Base-by-base conservation (phyloP, 805 yeast genomes). In the Hanseniaspora nectarophila region DNA sequence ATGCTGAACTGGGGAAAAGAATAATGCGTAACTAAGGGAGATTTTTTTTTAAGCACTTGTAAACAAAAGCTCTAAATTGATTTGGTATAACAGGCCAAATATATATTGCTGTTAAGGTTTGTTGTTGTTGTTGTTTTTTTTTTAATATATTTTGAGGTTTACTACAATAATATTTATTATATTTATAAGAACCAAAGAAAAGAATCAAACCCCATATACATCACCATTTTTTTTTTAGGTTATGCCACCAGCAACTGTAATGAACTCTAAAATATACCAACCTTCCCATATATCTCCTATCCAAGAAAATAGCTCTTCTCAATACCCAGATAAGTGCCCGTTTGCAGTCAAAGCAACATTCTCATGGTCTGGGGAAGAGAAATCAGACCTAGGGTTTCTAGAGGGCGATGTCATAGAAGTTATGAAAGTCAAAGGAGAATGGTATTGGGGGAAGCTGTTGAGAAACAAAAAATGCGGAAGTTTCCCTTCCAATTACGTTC, bases 351-450 rank as follows among this genome's bases (percentile, higher is more conserved):
- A 77, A 61, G 92, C 98, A 9, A 76, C 76, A 37, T 90, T 85
- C 63, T 86, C 95, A 23, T 89, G 96, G 96, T 81, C 96, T 20
- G 97, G 96, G 15, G 88, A 87, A 61, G 79, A 84, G 60, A 85
- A 81, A 52, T 83, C 85, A 43, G 97, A 92, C 62, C 72, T 92
- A 40, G 97, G 97, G 0, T 92, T 92, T 63, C 75, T 89, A 20
- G 97, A 92, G 67, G 95, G 94, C 47, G 97, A 92, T 62, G 70
- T 85, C 47, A 85, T 92, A 59, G 95, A 87, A 56, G 95, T 92
- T 4, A 75, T 80, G 49, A 73, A 79, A 54, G 85, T 90, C 4
- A 95, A 92, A 62, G 95, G 95, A 18, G 81, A 81, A 60, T 87
- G 95, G 94, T 88, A 90, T 83, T 85, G 79, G 60, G 98, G 98